Conservation (phyloP, 805 yeast genomes). For the Teunomyces panamensis region DNA sequence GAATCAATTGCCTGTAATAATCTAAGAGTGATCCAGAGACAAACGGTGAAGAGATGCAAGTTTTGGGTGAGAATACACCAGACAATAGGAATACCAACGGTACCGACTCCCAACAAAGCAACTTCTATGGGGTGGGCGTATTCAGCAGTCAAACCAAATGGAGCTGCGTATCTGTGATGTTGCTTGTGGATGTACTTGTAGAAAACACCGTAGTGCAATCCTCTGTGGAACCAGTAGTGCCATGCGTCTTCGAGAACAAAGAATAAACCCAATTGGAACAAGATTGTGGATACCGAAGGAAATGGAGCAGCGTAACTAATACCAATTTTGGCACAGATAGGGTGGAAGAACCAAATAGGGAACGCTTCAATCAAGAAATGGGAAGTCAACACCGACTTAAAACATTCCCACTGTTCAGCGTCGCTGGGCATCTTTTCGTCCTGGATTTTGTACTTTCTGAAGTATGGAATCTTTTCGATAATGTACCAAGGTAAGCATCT, state of each 20-base stretch:
- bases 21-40: constrained; percentile 83
- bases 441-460: constrained; percentile 86
- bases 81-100: constrained; percentile 90
- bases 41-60: constrained; percentile 86
- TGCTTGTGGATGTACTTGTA: constrained; percentile 94
- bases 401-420: constrained; percentile 90
- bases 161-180: constrained; percentile 97
- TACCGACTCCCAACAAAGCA: constrained; percentile 86
- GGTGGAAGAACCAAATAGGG: constrained; percentile 97
- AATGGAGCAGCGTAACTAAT: constrained; percentile 80
- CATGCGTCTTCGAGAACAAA: constrained; percentile 89
- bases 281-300: constrained; percentile 62
- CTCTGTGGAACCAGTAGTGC: constrained; percentile 96
- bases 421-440: constrained; percentile 76
- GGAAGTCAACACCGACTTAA: constrained; percentile 76
- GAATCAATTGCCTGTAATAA: constrained; percentile 96
- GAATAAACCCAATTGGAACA: constrained; percentile 67
- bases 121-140: constrained; percentile 97
- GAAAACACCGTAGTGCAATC: constrained; percentile 82
- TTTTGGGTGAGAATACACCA: constrained; percentile 74
- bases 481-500: constrained; percentile 92
- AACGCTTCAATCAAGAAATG: constrained; percentile 92
- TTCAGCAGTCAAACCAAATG: constrained; percentile 95
- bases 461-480: constrained; percentile 80
- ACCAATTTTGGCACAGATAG: constrained; percentile 79